A percentile compares a stretch with the other conserved stretches of the same genome.
These are phyloP conservation scores for Bipolaris victoriae DNA, from an alignment of 2,329 filamentous ascomycete genomes.

Conservation along the genomic window DNA sequence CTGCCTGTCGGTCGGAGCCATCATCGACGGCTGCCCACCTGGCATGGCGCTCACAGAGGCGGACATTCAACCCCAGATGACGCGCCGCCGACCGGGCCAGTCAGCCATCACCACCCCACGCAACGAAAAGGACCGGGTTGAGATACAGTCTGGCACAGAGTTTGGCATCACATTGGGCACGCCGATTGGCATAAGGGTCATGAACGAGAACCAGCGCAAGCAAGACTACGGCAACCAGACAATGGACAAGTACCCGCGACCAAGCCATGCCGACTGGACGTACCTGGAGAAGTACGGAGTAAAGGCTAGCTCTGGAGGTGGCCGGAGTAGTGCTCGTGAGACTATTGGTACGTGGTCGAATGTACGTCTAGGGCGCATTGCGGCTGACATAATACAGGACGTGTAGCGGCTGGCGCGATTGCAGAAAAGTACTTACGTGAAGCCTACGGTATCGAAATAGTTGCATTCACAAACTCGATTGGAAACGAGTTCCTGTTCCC, in stretches of 20 bases:
- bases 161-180: slow-evolving; percentile 88
- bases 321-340: slow-evolving; percentile 89
- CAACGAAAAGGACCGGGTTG: slow-evolving; percentile 88
- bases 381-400: slow-evolving; percentile 55
- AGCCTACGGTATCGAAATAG: slow-evolving; percentile 85
- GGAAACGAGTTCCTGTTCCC: slow-evolving; percentile 80
- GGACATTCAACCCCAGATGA: slow-evolving; percentile 95
- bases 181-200: slow-evolving; percentile 84
- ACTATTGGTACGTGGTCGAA: slow-evolving; percentile 70
- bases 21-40: slow-evolving; percentile 90
- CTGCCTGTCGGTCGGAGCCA: slow-evolving; percentile 91
- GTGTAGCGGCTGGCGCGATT: slow-evolving; percentile 89
- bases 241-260: slow-evolving; percentile 89
- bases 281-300: slow-evolving; percentile 97
- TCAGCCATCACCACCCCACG: slow-evolving; percentile 88
- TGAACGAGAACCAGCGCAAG: slow-evolving; percentile 91
- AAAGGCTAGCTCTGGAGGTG: slow-evolving; percentile 88
- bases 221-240: slow-evolving; percentile 89
- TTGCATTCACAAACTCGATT: slow-evolving; percentile 86
- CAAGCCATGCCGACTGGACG: slow-evolving; percentile 94
- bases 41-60: slow-evolving; percentile 82
- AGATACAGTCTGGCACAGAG: slow-evolving; percentile 93
- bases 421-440: slow-evolving; percentile 89
- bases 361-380: not conserved
- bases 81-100: slow-evolving; percentile 86